These are phyloP conservation scores for Pythium oligandrum DNA, from an alignment of 352 stramenopile genomes.

Conservation along the genomic window DNA sequence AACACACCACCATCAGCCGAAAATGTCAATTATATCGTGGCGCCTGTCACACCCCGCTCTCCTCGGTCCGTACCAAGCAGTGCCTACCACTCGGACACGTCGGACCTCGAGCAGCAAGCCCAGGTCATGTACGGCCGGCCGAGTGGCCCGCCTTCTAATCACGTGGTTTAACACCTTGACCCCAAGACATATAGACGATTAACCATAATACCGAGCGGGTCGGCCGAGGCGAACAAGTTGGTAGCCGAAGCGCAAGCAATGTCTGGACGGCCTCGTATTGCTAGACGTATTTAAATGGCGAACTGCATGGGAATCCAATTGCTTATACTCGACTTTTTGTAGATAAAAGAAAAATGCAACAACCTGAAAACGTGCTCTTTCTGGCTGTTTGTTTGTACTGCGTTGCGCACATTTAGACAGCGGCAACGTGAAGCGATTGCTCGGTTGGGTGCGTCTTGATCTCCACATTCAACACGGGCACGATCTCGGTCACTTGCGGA, in stretches of 20 bases:
- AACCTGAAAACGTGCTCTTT: no score
- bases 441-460: conserved; percentile 30
- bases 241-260: no score
- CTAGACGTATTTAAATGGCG: no score
- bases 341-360: no score
- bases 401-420: conserved; percentile 12
- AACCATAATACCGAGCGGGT: no score
- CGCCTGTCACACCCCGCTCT: conserved; percentile 45
- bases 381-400: no score
- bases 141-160: conserved; percentile 7
- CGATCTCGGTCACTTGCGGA: conserved; percentile 46
- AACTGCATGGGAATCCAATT: no score
- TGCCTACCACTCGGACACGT: conserved; percentile 59
- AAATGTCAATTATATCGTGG: conserved; percentile 41
- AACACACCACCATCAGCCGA: conserved; percentile 2
- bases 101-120: conserved; percentile 34
- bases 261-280: no score
- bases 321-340: no score
- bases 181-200: no score
- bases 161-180: conserved; percentile 12
- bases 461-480: conserved; percentile 59
- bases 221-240: no score
- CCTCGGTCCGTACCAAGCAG: conserved; percentile 53
- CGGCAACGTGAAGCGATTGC: conserved; percentile 36
- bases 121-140: conserved; percentile 67